A percentile compares a stretch with the other conserved stretches of the same genome.
Conservation (phyloP, 164 flowering plant species). For the Taxillus chinensis region DNA sequence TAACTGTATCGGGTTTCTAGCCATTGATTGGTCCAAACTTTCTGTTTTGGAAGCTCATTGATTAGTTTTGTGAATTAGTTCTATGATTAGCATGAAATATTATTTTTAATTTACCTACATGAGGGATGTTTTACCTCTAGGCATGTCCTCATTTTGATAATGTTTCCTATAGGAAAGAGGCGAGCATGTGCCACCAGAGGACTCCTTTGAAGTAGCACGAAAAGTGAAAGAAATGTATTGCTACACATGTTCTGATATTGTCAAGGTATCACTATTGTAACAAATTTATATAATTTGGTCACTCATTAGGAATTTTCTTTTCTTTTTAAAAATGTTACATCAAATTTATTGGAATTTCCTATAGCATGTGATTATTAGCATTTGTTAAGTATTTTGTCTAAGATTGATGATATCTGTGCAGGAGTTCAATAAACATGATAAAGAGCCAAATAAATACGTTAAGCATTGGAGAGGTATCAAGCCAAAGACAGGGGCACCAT, state of each 20-base stretch:
- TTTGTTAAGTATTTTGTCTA: not conserved
- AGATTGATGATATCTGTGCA: conserved; percentile 12
- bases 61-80: too few relatives aligned
- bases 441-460: conserved; percentile 81
- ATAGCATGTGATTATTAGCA: not conserved
- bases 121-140: too few relatives aligned
- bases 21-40: too few relatives aligned
- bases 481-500: conserved; percentile 99
- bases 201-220: conserved; percentile 94
- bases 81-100: too few relatives aligned
- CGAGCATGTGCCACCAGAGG: conserved; percentile 93
- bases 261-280: conserved; percentile 46
- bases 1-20: too few relatives aligned
- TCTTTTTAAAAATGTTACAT: too few relatives aligned
- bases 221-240: conserved; percentile 92
- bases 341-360: too few relatives aligned
- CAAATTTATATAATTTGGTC: too few relatives aligned
- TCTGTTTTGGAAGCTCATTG: too few relatives aligned
- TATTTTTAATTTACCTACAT: too few relatives aligned
- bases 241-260: conserved; percentile 91
- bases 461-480: conserved; percentile 96
- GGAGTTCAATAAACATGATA: conserved; percentile 96
- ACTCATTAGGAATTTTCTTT: too few relatives aligned
- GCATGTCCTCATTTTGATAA: conserved; percentile 6
- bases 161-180: conserved; percentile 84